phyloP scores from a whole-genome alignment of 257 asterid genomes.

The Primulina huaijiensis region DNA sequence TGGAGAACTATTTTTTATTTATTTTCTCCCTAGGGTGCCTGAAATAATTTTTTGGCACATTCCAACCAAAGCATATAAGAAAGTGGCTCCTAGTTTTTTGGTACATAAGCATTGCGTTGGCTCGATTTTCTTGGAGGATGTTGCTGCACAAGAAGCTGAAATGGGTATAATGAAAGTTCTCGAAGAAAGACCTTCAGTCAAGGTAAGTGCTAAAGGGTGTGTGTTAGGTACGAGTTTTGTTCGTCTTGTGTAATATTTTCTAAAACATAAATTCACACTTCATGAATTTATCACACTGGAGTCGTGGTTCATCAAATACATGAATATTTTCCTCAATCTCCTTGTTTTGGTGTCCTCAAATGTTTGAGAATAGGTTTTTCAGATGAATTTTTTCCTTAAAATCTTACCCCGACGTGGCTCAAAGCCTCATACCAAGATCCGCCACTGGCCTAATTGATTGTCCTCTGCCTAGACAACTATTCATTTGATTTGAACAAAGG shows the following conservation, averaged over 20 bases:
- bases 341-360: neutral
- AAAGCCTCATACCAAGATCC: too few species aligned
- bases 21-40: conserved; percentile 46
- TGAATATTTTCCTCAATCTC: too few species aligned
- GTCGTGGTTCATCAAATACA: too few species aligned
- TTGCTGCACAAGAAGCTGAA: conserved; percentile 80
- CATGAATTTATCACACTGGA: too few species aligned
- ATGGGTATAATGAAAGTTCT: conserved; percentile 85
- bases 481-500: too few species aligned
- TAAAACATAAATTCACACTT: too few species aligned
- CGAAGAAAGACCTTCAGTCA: conserved; percentile 60
- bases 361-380: too few species aligned
- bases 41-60: conserved; percentile 93
- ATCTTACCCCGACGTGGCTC: too few species aligned
- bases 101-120: conserved; percentile 50
- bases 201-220: conserved; percentile 40
- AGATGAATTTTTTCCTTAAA: too few species aligned
- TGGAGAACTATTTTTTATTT: neutral
- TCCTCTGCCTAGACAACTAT: too few species aligned
- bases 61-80: conserved; percentile 58
- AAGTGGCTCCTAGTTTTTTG: conserved; percentile 42
- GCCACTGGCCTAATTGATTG: too few species aligned
- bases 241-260: too few species aligned
- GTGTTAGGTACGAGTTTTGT: neutral
- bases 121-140: conserved; percentile 70